Evolutionary conservation across 768 basidiomycete species (phyloP).

Genomic region (Hortiboletus flavorubellus): DNA sequence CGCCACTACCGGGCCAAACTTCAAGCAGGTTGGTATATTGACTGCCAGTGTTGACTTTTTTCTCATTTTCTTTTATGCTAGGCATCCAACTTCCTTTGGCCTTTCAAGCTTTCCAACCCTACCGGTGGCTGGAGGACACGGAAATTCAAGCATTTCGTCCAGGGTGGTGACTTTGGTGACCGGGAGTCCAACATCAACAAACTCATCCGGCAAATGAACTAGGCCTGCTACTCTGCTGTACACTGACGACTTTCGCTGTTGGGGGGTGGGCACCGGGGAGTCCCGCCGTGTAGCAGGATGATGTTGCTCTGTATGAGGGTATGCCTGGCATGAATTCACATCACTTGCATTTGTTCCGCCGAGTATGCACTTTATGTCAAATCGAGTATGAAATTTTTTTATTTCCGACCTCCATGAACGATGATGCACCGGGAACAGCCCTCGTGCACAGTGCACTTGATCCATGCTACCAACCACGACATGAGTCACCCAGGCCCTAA

Average conservation of each 20-base stretch:
- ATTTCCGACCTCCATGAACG: not conserved
- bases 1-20: conserved; percentile 92
- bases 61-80: conserved; percentile 22
- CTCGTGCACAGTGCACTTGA: not conserved
- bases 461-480: not conserved
- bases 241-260: conserved; percentile 1
- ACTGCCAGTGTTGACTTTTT: not conserved
- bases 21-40: conserved; percentile 79
- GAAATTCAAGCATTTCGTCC: conserved; percentile 96
- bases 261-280: conserved; percentile 1
- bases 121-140: conserved; percentile 96
- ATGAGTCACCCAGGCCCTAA: not conserved
- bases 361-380: conserved; percentile 29
- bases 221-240: conserved; percentile 15
- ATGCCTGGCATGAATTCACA: conserved; percentile 33
- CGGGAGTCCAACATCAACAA: conserved; percentile 97
- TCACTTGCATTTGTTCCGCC: conserved; percentile 16
- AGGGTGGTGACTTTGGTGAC: conserved; percentile 98
- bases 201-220: conserved; percentile 96
- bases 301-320: conserved; percentile 23
- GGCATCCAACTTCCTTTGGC: conserved; percentile 98
- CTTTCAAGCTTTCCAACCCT: conserved; percentile 99
- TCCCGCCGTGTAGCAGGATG: conserved; percentile 7
- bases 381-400: conserved; percentile 22
- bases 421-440: not conserved